A percentile compares a stretch with the other conserved stretches of the same genome.
Conservation (phyloP, 163 green algal genomes). For the Chlamydomonas reinhardtii region DNA sequence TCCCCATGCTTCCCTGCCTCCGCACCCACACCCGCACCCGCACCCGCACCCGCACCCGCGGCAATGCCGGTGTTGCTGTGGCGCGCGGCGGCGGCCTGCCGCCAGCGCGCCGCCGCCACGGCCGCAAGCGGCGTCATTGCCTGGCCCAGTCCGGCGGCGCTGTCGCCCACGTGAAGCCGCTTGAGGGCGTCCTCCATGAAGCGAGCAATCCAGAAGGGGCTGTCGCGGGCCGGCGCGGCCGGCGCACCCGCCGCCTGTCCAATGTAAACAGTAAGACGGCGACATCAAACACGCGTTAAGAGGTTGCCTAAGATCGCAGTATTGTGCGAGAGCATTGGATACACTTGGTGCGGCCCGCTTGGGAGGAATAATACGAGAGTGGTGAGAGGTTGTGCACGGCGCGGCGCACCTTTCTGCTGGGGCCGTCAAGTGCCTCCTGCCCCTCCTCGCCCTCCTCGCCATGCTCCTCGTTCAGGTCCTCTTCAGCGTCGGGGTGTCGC, state of each 20-base stretch:
- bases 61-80: neutral
- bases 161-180: neutral
- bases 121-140: conserved; percentile 53
- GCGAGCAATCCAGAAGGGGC: conserved; percentile 47
- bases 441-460: neutral
- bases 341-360: no score
- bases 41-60: no score
- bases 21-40: no score
- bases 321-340: neutral
- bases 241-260: no score
- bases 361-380: no score
- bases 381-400: no score
- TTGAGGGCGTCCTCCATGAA: conserved; percentile 48
- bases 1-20: neutral
- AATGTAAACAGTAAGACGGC: no score
- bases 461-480: neutral
- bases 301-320: no score
- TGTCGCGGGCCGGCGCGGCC: conserved; percentile 4
- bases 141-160: neutral
- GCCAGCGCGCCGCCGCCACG: conserved; percentile 55
- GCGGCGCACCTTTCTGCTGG: neutral
- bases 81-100: conserved; percentile 9
- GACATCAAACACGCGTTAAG: no score
- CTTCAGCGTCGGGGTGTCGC: neutral
- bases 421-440: neutral